Evolutionary conservation across 345 rosid species (phyloP).

Genomic region (Microcos paniculata): DNA sequence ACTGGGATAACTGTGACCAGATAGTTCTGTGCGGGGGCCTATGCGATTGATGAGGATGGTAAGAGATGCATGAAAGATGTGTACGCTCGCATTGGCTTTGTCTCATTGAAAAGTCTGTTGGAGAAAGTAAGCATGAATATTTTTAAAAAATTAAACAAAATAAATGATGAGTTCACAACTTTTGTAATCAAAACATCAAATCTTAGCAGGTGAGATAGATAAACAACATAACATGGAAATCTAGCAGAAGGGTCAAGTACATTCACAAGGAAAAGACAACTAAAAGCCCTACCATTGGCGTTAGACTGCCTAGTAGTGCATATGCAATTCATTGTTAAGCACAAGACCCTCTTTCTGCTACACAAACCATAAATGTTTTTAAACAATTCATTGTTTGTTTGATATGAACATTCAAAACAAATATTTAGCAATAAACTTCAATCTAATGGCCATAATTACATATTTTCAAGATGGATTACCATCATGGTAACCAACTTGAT

Average conservation of each 20-base stretch:
- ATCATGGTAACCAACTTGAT: neutral
- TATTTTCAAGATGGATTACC: neutral
- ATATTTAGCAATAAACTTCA: neutral
- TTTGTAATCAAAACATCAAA: neutral
- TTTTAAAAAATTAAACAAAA: neutral
- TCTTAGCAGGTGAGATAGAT: neutral
- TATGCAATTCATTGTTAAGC: too few relatives aligned
- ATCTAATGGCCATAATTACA: neutral
- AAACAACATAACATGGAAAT: neutral
- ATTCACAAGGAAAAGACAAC: neutral
- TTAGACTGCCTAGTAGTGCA: too few relatives aligned
- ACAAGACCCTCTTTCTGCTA: neutral
- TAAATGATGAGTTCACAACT: neutral
- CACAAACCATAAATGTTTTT: neutral
- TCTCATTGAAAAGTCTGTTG: neutral
- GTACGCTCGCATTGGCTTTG: neutral
- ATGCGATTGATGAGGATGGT: neutral
- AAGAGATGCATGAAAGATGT: neutral
- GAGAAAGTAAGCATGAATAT: neutral
- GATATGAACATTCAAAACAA: too few relatives aligned
- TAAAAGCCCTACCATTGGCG: neutral
- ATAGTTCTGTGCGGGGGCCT: neutral
- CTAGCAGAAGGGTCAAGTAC: neutral
- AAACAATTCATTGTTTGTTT: too few relatives aligned
- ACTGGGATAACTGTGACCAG: neutral